Percentiles rank a stretch among this genome's conserved stretches.
Conservation (phyloP, 2,329 filamentous ascomycete genomes). For the Helminthosporium solani region DNA sequence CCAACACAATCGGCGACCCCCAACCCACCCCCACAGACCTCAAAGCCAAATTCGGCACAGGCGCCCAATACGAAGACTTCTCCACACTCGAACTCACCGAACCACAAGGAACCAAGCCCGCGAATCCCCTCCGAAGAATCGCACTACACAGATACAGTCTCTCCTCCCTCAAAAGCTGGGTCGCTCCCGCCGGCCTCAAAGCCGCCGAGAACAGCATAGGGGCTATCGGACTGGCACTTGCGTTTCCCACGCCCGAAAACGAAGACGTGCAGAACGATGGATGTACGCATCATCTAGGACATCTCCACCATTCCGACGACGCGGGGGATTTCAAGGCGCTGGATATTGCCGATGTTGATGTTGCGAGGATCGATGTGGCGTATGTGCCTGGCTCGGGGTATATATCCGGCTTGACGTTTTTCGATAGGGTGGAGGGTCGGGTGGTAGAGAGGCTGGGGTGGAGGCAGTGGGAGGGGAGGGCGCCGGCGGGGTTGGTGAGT, state of each 20-base stretch:
- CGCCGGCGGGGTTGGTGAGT: slow-evolving; percentile 20
- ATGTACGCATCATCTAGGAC: slow-evolving; percentile 22
- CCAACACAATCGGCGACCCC: slow-evolving; percentile 28
- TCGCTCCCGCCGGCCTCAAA: slow-evolving; percentile 15
- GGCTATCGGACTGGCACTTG: slow-evolving; percentile 21
- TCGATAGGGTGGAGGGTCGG: slow-evolving; percentile 19
- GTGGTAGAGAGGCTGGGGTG: slow-evolving; percentile 18
- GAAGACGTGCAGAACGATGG: slow-evolving; percentile 13
- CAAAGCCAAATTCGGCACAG: slow-evolving; percentile 11
- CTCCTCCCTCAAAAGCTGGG: slow-evolving; percentile 12
- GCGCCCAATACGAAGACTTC: slow-evolving; percentile 27
- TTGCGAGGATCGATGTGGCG: slow-evolving; percentile 28
- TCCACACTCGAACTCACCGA: slow-evolving; percentile 29
- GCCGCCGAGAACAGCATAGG: slow-evolving; percentile 24
- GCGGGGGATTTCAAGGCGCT: slow-evolving; percentile 16
- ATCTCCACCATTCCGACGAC: slow-evolving; percentile 14
- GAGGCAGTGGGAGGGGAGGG: slow-evolving; percentile 27
- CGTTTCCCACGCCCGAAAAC: slow-evolving; percentile 11
- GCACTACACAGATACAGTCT: slow-evolving; percentile 26
- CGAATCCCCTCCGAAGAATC: slow-evolving; percentile 21
- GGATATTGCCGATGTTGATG: slow-evolving; percentile 21
- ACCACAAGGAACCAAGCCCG: background rate
- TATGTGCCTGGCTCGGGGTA: slow-evolving; percentile 26
- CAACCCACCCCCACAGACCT: slow-evolving; percentile 18
- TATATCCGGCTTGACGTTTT: slow-evolving; percentile 28